Evolutionary conservation across 306 rosid species (phyloP), one percentile per base, ranked within the genome.

Genomic region (Vigna nakashimae): DNA sequence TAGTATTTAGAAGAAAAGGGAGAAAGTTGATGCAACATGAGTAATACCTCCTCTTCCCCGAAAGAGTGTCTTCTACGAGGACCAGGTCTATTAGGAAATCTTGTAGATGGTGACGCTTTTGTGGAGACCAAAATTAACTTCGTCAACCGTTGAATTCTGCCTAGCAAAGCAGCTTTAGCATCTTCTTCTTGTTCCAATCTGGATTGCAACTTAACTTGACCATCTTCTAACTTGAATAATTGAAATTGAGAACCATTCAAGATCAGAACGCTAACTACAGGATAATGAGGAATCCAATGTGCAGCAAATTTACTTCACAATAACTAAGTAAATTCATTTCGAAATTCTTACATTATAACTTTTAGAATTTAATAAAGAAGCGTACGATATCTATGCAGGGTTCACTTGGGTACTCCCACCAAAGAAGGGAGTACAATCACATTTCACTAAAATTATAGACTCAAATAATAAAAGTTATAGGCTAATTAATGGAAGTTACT

Each of bases 181-280:
- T 96, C 97, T 88, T 96, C 99, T 78, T 96, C 99, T 89, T 96
- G 91, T 88, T 96, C 99, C 94, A 96, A 80, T 85, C 97, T 87
- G 73, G 98, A 92, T 65, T 93, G 99, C 83, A 96, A 85, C 84
- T 87, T 93, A 83, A 87, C 91, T 85, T 90, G 97, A 82, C 99
- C 98, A 77, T 90, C 99, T 78, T 96, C 98, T 84, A 96, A 89
- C 99, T 96, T 80, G 82, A 55, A 86, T 82, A 79, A 83, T 82
- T 72, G 80, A 50, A 69, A 75, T 84, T 74, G 65, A 59, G 63
- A 84, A 78, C 50, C 74, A 76, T 79, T 88, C 76, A 87, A 63
- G 77, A 76, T 82, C 87, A 76, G 56, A 71, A 78, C 55, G 50
- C n/a, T 26, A 75, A 59, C 79, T 65, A 66, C 12, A 52, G 65